A percentile compares a stretch with the other conserved stretches of the same genome.
Conservation (phyloP, 2,329 filamentous ascomycete genomes). For the Dactylella cylindrospora region DNA sequence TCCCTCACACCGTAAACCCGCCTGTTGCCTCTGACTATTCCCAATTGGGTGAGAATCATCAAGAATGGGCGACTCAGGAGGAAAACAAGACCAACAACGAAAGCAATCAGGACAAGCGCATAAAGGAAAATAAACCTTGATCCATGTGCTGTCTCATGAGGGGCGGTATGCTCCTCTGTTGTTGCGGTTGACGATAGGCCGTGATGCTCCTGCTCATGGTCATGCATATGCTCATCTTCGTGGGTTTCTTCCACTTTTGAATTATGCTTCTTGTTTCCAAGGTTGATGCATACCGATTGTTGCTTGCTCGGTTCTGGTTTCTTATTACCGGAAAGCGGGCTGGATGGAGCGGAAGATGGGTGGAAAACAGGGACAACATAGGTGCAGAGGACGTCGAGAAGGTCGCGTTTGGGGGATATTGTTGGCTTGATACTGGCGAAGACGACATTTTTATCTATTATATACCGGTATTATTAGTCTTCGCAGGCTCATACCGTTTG, state of each 20-base stretch:
- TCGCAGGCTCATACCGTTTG: neutral
- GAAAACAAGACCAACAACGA: constrained; percentile 19
- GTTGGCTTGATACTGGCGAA: constrained; percentile 24
- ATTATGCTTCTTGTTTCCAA: constrained; percentile 23
- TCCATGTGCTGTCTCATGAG: constrained; percentile 30
- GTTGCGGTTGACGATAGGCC: neutral
- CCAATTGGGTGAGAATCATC: constrained; percentile 41
- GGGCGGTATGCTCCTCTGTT: constrained; percentile 13
- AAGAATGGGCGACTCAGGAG: constrained; percentile 33
- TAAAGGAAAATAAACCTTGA: constrained; percentile 36
- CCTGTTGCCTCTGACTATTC: constrained; percentile 23
- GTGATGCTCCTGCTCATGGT: neutral
- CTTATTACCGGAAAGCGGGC: constrained; percentile 22
- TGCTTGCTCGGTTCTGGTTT: constrained; percentile 31
- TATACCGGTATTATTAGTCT: neutral
- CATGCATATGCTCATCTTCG: constrained; percentile 1
- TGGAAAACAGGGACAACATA: constrained; percentile 29
- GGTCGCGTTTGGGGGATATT: constrained; percentile 25
- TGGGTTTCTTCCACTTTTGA: constrained; percentile 1
- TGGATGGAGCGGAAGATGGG: constrained; percentile 16
- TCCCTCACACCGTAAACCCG: constrained; percentile 34
- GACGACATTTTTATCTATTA: constrained; percentile 28
- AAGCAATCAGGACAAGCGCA: constrained; percentile 15
- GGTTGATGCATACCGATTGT: constrained; percentile 22
- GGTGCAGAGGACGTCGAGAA: constrained; percentile 36